A percentile compares a stretch with the other conserved stretches of the same genome.
phyloP scores from a whole-genome alignment of 106 monocot genomes.

The Hemerocallis citrina region DNA sequence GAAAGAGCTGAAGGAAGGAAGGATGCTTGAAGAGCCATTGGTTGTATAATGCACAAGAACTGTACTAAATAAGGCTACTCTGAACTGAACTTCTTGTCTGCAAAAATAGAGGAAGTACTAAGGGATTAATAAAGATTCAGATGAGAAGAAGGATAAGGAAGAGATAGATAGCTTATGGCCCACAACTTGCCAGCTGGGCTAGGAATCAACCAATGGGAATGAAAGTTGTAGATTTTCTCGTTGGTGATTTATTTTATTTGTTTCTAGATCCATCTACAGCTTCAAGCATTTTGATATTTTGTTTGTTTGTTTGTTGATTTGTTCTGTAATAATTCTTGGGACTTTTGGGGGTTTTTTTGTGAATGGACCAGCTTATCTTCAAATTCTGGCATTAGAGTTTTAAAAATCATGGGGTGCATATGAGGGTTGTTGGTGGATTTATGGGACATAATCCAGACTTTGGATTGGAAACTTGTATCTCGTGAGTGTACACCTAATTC shows the following conservation, averaged over 20 bases:
- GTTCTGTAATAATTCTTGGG: too few relatives aligned
- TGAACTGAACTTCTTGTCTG: neutral
- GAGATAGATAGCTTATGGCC: conserved; percentile 56
- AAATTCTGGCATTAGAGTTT: too few relatives aligned
- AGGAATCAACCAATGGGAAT: conserved; percentile 40
- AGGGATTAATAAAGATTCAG: neutral
- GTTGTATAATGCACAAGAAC: neutral
- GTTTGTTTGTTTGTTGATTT: too few relatives aligned
- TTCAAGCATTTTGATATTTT: too few relatives aligned
- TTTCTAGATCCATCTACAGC: neutral
- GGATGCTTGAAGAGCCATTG: conserved; percentile 79
- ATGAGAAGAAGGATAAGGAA: neutral
- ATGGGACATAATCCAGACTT: too few relatives aligned
- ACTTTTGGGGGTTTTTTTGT: too few relatives aligned
- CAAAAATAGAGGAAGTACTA: too few relatives aligned
- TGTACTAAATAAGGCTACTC: neutral
- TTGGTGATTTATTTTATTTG: conserved; percentile 5
- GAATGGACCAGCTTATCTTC: too few relatives aligned
- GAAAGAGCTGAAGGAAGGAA: conserved; percentile 53
- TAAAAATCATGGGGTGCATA: too few relatives aligned
- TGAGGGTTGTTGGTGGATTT: too few relatives aligned
- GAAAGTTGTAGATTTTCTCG: conserved; percentile 38
- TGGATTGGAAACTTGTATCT: too few relatives aligned
- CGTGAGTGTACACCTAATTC: too few relatives aligned
- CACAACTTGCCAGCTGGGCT: conserved; percentile 19